These are phyloP conservation scores for Rubus idaeus DNA, from an alignment of 306 rosid genomes.

Conservation along the genomic window DNA sequence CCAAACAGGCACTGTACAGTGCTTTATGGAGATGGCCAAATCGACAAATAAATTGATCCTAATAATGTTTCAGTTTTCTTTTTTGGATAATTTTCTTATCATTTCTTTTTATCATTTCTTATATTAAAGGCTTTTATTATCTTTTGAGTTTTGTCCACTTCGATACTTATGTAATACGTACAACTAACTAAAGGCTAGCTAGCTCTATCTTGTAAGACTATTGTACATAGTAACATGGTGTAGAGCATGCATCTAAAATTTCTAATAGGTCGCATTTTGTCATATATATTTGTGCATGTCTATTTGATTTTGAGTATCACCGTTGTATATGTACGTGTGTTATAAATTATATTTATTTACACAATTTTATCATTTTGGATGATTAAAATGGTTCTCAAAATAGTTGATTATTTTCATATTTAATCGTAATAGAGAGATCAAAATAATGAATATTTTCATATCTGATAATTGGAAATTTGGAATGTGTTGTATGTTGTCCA, in stretches of 20 bases:
- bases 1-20: constrained; percentile 5
- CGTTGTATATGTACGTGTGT: no score
- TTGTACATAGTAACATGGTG: background rate
- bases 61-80: constrained; percentile 26
- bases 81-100: constrained; percentile 20
- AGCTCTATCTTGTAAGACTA: background rate
- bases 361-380: no score
- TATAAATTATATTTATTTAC: no score
- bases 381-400: no score
- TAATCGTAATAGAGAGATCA: no score
- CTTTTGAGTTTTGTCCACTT: constrained; percentile 25
- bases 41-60: constrained; percentile 39
- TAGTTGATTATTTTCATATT: no score
- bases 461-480: no score
- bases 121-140: background rate
- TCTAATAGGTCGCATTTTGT: background rate
- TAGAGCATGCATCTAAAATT: background rate
- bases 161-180: background rate
- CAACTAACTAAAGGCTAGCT: background rate
- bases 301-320: background rate
- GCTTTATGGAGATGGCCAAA: constrained; percentile 17
- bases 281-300: background rate
- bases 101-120: background rate
- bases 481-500: no score
- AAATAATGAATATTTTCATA: no score